Conservation (phyloP, 1,284 basidiomycete species). For the Thecaphora thlaspeos region DNA sequence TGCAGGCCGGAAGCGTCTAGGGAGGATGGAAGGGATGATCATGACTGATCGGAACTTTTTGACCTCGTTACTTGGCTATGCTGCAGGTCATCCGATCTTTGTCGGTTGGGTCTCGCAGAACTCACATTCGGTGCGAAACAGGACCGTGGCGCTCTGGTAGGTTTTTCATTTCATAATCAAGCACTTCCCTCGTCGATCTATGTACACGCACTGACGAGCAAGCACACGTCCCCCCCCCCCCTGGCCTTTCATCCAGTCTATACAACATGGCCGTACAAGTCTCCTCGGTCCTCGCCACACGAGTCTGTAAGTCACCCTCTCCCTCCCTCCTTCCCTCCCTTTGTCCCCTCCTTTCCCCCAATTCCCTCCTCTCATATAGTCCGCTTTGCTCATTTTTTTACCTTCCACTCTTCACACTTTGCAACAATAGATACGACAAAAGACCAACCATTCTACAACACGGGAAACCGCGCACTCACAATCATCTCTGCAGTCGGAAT, state of each 20-base stretch:
- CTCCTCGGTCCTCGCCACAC: slow-evolving; percentile 24
- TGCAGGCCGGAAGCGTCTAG: too few relatives aligned
- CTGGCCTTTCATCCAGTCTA: slow-evolving; percentile 3
- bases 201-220: too few relatives aligned
- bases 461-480: slow-evolving; percentile 30
- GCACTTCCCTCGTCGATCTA: too few relatives aligned
- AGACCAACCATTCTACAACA: slow-evolving; percentile 35
- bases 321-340: not conserved
- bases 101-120: slow-evolving; percentile 20
- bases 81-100: slow-evolving; percentile 18
- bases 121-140: slow-evolving; percentile 33
- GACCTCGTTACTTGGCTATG: too few relatives aligned
- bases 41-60: too few relatives aligned
- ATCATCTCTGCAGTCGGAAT: slow-evolving; percentile 13
- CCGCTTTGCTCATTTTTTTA: too few relatives aligned
- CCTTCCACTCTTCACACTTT: not conserved
- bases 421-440: slow-evolving; percentile 10
- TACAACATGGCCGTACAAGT: slow-evolving; percentile 48
- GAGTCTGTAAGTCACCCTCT: slow-evolving; percentile 9
- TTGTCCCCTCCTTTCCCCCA: not conserved
- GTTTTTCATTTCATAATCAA: not conserved
- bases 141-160: slow-evolving; percentile 24
- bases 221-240: too few relatives aligned
- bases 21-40: too few relatives aligned
- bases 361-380: not conserved